These are phyloP conservation scores for Rutstroemia sp. DNA, from an alignment of 2,329 filamentous ascomycete genomes.

Conservation along the genomic window DNA sequence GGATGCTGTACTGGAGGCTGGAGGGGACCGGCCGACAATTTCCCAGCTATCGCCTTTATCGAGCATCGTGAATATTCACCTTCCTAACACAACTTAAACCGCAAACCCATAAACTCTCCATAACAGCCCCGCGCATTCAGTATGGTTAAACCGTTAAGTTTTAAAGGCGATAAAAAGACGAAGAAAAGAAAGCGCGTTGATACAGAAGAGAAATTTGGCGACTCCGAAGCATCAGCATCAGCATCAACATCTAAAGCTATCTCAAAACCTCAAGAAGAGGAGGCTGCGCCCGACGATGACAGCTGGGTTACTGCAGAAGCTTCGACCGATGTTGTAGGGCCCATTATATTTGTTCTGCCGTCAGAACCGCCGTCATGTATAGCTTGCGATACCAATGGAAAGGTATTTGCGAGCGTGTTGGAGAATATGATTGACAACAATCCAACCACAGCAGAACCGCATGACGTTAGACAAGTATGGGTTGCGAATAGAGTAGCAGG, in stretches of 20 bases:
- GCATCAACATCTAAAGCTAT: constrained; percentile 20
- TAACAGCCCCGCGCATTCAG: constrained; percentile 18
- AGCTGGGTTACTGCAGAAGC: constrained; percentile 85
- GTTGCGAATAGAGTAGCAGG: constrained; percentile 78
- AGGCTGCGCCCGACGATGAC: constrained; percentile 52
- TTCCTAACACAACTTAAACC: too few relatives aligned
- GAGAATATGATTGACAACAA: constrained; percentile 87
- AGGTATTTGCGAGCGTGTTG: constrained; percentile 72
- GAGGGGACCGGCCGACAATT: neutral
- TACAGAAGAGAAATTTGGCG: constrained; percentile 33
- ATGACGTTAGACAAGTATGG: constrained; percentile 95
- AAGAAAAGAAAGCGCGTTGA: constrained; percentile 81
- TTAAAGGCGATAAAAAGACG: constrained; percentile 95
- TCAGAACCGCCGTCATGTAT: constrained; percentile 67
- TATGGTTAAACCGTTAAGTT: constrained; percentile 85
- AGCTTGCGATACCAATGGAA: constrained; percentile 78
- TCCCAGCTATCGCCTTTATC: too few relatives aligned
- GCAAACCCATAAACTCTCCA: neutral
- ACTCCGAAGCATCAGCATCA: constrained; percentile 23
- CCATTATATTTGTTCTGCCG: constrained; percentile 74
- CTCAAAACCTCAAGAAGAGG: constrained; percentile 14
- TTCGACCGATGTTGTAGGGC: constrained; percentile 68
- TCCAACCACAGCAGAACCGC: constrained; percentile 79
- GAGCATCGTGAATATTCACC: too few relatives aligned
- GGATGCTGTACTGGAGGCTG: neutral